Percentiles rank a stretch among this genome's conserved stretches.
These are phyloP conservation scores for Smallanthus sonchifolius DNA, from an alignment of 129 eudicot species.

Conservation along the genomic window DNA sequence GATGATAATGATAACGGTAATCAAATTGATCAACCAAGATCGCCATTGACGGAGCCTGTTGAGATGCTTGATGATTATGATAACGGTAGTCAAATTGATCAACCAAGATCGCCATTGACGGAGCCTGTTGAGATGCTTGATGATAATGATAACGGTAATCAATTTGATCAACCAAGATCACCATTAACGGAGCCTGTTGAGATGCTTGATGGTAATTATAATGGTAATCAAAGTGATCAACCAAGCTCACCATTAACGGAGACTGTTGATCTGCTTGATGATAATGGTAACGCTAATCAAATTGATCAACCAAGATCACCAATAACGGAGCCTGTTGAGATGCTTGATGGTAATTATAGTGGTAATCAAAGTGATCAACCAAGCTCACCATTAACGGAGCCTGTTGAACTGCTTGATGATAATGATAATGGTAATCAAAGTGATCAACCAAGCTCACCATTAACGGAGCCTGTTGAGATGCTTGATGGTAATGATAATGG, in stretches of 20 bases:
- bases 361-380: conserved; percentile 10
- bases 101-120: conserved; percentile 12
- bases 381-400: conserved; percentile 12
- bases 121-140: conserved; percentile 19
- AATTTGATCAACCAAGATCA: conserved; percentile 19
- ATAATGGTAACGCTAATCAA: neutral
- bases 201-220: conserved; percentile 1
- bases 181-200: conserved; percentile 17
- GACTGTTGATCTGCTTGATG: conserved; percentile 13
- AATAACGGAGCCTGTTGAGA: conserved; percentile 13
- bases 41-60: conserved; percentile 16
- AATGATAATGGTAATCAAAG: conserved; percentile 1
- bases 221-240: neutral
- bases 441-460: conserved; percentile 20
- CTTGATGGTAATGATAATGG: neutral
- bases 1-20: neutral
- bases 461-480: conserved; percentile 21
- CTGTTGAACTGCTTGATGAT: conserved; percentile 14
- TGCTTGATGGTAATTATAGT: neutral
- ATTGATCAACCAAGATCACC: conserved; percentile 19
- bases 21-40: conserved; percentile 14
- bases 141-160: neutral
- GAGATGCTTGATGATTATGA: conserved; percentile 12
- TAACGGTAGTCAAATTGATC: conserved; percentile 10
- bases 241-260: conserved; percentile 15